Base-by-base conservation (phyloP, 768 basidiomycete genomes). In the Podaxis pistillaris region DNA sequence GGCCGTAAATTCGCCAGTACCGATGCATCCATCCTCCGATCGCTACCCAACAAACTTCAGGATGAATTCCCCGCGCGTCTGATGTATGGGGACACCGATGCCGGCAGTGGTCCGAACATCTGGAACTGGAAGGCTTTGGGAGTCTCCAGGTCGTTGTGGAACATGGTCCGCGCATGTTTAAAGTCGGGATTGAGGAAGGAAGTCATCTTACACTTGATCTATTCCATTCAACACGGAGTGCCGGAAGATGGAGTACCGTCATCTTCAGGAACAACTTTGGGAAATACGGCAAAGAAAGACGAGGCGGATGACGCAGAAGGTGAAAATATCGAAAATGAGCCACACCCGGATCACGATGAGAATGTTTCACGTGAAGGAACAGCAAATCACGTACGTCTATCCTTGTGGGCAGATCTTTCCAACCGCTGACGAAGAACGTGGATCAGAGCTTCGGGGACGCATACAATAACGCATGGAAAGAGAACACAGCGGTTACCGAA, bases 121-220 rank as follows among this genome's bases (percentile, higher is more conserved):
- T 93, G 90, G 90, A 88, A 85, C 69, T 93, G 90, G 90, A 84
- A 85, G 61, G 85, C 86, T 1, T 77, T 88, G 69, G 91, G 91
- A 3, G 89, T 92, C 17, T 89, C 87, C 4, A 78, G 79, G 58
- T 78, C 83, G 22, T 73, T 93, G 53, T 92, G 90, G 90, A 89
- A 90, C 69, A 79, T 92, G 74, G 88, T 89, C 4, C 76, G 81
- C 49, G 86, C 84, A 0, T 81, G 79, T 41, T 69, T 93, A 68
- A 77, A 78, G 33, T 76, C 79, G 1, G 89, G 90, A 2, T 69
- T 91, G 69, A 72, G 79, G 66, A 89, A 83, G 72, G 87, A 88
- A 3, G 79, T 81, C 1, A 86, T 90, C 44, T 68, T 90, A 33
- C 76, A 81, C 58, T 70, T 93, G 53, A 78, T 91, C 24, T 74